Conservation (phyloP, 2,329 filamentous ascomycete species). For the Colletotrichum sp. region DNA sequence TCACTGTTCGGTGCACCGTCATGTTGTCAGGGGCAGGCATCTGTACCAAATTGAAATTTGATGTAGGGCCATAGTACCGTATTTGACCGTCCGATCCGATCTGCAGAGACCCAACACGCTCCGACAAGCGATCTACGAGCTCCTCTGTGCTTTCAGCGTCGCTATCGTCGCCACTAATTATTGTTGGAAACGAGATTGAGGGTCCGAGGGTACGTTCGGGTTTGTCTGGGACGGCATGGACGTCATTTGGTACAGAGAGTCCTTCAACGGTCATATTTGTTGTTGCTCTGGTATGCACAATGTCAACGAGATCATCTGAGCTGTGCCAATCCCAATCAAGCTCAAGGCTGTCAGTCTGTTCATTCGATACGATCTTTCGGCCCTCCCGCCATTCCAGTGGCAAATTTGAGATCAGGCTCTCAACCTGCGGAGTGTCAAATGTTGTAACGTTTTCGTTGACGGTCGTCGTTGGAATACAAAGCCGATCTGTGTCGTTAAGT, state of each 20-base stretch:
- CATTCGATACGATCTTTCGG: background rate
- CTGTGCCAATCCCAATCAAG: background rate
- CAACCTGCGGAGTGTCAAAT: background rate
- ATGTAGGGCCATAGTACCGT: constrained; percentile 25
- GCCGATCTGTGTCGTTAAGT: background rate
- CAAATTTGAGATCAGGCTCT: background rate
- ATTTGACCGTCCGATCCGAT: constrained; percentile 21
- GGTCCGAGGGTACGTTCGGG: background rate
- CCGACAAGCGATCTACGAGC: background rate
- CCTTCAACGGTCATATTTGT: background rate
- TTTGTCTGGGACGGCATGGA: background rate
- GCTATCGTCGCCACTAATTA: background rate
- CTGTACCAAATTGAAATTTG: constrained; percentile 18
- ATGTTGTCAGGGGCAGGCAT: constrained; percentile 24
- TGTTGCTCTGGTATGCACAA: background rate
- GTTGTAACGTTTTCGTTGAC: background rate
- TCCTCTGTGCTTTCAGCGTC: constrained; percentile 15
- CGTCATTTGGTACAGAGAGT: background rate
- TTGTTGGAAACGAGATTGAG: background rate
- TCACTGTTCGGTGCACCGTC: constrained; percentile 27
- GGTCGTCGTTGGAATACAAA: background rate
- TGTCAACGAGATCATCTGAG: background rate
- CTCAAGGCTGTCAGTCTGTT: background rate
- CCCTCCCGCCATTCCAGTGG: background rate
- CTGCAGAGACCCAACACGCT: constrained; percentile 19